phyloP scores from a whole-genome alignment of 2,329 filamentous ascomycete species.

The Talaromyces sp. region DNA sequence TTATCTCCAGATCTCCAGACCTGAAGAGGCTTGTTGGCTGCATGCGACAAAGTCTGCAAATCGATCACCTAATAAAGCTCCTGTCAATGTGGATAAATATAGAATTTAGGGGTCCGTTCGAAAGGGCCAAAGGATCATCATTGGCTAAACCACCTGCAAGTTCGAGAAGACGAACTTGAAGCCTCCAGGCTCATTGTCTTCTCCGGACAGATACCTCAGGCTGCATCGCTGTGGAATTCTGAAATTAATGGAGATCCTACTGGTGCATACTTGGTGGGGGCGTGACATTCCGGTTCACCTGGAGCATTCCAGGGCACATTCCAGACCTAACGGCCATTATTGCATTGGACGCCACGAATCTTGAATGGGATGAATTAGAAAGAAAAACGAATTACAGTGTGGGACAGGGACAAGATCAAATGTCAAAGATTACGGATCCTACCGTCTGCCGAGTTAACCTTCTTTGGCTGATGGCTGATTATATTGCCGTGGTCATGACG shows the following conservation, averaged over 20 bases:
- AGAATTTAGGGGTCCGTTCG: slow-evolving; percentile 15
- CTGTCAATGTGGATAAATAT: slow-evolving; percentile 21
- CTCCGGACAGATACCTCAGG: neutral
- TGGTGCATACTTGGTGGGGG: slow-evolving; percentile 36
- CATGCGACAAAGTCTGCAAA: neutral
- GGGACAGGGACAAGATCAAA: neutral
- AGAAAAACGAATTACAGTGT: slow-evolving; percentile 14
- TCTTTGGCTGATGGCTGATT: slow-evolving; percentile 19
- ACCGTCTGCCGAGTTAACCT: slow-evolving; percentile 15
- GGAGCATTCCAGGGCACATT: slow-evolving; percentile 32
- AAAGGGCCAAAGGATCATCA: slow-evolving; percentile 8
- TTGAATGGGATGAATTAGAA: slow-evolving; percentile 1
- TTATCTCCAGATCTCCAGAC: neutral
- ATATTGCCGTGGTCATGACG: slow-evolving; percentile 34
- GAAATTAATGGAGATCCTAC: slow-evolving; percentile 26
- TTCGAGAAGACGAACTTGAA: slow-evolving; percentile 8
- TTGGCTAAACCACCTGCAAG: slow-evolving; percentile 12
- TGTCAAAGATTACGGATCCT: slow-evolving; percentile 17
- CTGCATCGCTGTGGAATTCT: slow-evolving; percentile 17
- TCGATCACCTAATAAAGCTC: neutral
- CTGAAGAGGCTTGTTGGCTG: neutral
- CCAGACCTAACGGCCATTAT: slow-evolving; percentile 22
- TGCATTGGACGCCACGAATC: slow-evolving; percentile 15
- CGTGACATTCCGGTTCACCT: slow-evolving; percentile 37
- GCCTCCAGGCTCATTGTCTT: neutral